These are phyloP conservation scores for Sporobolomyces roseus DNA, from an alignment of 768 basidiomycete genomes.

Conservation along the genomic window DNA sequence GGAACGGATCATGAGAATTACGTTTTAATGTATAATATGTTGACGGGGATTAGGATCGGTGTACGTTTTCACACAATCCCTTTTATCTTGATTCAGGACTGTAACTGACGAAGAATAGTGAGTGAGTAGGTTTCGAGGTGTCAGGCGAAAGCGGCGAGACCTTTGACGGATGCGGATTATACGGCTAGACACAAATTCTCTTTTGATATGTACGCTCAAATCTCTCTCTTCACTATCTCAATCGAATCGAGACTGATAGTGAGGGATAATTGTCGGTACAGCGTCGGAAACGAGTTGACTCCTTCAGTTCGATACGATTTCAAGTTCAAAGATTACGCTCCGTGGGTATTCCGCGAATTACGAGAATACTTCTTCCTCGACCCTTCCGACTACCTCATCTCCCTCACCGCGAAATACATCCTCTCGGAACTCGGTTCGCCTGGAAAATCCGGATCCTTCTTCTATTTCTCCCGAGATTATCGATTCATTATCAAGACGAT, in stretches of 20 bases:
- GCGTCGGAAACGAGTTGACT: slow-evolving; percentile 94
- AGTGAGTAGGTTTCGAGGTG: slow-evolving; percentile 75
- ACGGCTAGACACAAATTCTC: slow-evolving; percentile 85
- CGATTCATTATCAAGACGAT: slow-evolving; percentile 99
- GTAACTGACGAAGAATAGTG: not conserved
- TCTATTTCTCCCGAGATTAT: slow-evolving; percentile 98
- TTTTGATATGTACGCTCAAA: slow-evolving; percentile 77
- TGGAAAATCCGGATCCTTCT: slow-evolving; percentile 97
- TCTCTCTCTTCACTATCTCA: not conserved
- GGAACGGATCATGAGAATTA: slow-evolving; percentile 99
- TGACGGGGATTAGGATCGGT: slow-evolving; percentile 93
- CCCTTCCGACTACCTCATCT: slow-evolving; percentile 94
- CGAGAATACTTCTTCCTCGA: slow-evolving; percentile 93
- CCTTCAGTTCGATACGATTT: slow-evolving; percentile 98
- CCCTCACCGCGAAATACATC: slow-evolving; percentile 94
- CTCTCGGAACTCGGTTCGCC: slow-evolving; percentile 95
- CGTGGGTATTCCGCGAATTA: slow-evolving; percentile 93
- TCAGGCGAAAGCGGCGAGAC: slow-evolving; percentile 87
- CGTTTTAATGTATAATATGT: slow-evolving; percentile 99
- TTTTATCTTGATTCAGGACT: not conserved
- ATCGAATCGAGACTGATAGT: not conserved
- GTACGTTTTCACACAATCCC: slow-evolving; percentile 53
- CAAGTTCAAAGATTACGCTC: slow-evolving; percentile 99
- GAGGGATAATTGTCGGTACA: slow-evolving; percentile 47
- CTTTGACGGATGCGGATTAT: slow-evolving; percentile 81